A percentile compares a stretch with the other conserved stretches of the same genome.
Conservation (phyloP, 2,329 filamentous ascomycete species). For the Juglanconis oblonga region DNA sequence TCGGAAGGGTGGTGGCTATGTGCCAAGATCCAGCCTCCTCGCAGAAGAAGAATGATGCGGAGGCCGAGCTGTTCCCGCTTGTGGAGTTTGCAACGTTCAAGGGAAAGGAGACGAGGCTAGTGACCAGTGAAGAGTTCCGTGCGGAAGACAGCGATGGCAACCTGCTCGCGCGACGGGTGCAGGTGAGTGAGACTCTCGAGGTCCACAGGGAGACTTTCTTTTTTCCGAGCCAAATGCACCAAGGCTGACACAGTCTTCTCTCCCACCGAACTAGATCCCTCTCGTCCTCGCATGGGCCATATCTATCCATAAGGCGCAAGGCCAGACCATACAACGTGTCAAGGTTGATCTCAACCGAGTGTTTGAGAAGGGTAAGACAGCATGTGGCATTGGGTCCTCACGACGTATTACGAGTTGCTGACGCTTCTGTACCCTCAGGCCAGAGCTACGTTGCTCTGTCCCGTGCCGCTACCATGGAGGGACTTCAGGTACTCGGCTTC, state of each 20-base stretch:
- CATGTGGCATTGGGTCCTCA: too few species aligned
- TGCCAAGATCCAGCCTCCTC: background rate
- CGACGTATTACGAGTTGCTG: background rate
- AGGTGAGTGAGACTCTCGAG: background rate
- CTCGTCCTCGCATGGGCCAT: constrained; percentile 16
- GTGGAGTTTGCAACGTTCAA: constrained; percentile 11
- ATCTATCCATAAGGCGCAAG: constrained; percentile 18
- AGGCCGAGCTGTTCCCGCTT: constrained; percentile 7
- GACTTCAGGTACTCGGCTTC: constrained; percentile 13
- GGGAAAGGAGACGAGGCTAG: constrained; percentile 6
- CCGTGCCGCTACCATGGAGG: constrained; percentile 11
- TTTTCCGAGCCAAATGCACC: too few species aligned
- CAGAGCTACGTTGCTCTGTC: constrained; percentile 17
- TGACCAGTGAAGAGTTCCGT: constrained; percentile 13
- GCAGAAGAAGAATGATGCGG: background rate
- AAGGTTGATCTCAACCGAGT: constrained; percentile 14
- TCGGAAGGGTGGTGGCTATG: constrained; percentile 71
- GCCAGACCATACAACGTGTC: constrained; percentile 16
- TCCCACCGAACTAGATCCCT: constrained; percentile 1
- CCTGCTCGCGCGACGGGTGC: constrained; percentile 11
- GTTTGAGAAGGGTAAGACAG: constrained; percentile 11
- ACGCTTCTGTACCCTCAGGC: background rate
- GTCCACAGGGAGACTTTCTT: background rate
- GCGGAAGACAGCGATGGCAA: constrained; percentile 13
- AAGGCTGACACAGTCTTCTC: background rate